Conservation (phyloP, 306 rosid species). For the Rosa chinensis region DNA sequence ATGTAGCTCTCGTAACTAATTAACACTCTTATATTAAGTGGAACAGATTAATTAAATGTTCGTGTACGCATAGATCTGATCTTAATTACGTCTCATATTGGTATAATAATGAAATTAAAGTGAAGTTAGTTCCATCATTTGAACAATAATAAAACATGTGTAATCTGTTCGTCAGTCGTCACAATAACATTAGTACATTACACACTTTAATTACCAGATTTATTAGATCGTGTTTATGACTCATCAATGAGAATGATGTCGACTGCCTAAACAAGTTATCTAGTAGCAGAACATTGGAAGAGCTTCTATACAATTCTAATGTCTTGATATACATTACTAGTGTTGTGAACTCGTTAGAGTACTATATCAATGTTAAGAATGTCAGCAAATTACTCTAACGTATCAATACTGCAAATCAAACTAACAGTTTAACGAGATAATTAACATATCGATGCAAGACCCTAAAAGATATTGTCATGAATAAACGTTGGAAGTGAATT, state of each 20-base stretch:
- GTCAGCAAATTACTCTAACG: too few relatives aligned
- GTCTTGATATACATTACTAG: too few relatives aligned
- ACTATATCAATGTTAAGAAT: too few relatives aligned
- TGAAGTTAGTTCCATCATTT: neutral
- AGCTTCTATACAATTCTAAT: neutral
- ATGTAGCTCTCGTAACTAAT: neutral
- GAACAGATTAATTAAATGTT: neutral
- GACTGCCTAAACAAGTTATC: neutral
- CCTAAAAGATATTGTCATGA: too few relatives aligned
- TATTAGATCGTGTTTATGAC: slow-evolving; percentile 7
- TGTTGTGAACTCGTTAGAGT: too few relatives aligned
- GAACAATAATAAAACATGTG: neutral
- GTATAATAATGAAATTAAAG: neutral
- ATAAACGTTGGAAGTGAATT: too few relatives aligned
- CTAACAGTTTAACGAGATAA: neutral
- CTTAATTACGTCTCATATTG: neutral
- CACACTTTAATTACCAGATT: neutral
- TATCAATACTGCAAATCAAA: too few relatives aligned
- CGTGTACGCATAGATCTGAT: neutral
- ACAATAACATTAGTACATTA: neutral
- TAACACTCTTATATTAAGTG: neutral
- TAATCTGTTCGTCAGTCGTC: neutral
- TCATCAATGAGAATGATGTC: neutral
- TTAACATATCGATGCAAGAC: too few relatives aligned
- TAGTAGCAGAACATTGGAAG: neutral